phyloP scores from a whole-genome alignment of 129 eudicot species.

The Lactuca sativa region DNA sequence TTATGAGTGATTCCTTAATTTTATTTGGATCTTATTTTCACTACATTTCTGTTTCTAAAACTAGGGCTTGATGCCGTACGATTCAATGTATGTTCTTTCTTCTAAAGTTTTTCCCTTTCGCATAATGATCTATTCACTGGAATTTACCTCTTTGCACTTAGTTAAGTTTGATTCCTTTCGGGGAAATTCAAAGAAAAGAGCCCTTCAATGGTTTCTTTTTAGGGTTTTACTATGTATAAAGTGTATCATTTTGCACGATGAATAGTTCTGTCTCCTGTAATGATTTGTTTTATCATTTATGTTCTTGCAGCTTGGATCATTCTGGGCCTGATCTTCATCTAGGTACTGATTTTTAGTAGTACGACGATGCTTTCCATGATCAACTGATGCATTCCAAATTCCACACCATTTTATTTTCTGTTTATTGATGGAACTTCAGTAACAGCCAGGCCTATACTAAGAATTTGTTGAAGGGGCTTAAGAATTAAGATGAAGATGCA shows the following conservation, averaged over 20 bases:
- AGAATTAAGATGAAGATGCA: slow-evolving; percentile 59
- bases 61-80: slow-evolving; percentile 28
- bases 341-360: slow-evolving; percentile 14
- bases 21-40: slow-evolving; percentile 7
- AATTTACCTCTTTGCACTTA: neutral
- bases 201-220: neutral
- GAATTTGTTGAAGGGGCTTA: slow-evolving; percentile 16
- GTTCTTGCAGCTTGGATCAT: slow-evolving; percentile 26
- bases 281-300: neutral
- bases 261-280: neutral
- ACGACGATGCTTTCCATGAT: slow-evolving; percentile 18
- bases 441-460: neutral
- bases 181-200: neutral
- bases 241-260: neutral
- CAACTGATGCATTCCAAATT: slow-evolving; percentile 20
- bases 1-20: neutral
- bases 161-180: neutral
- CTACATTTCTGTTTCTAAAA: slow-evolving; percentile 3
- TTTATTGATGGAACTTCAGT: slow-evolving; percentile 9
- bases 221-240: slow-evolving; percentile 11
- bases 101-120: slow-evolving; percentile 7
- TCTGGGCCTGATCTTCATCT: slow-evolving; percentile 17
- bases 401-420: slow-evolving; percentile 6
- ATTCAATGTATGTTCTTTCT: neutral
- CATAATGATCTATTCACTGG: neutral